Percentiles rank a stretch among this genome's conserved stretches.
These are phyloP conservation scores for Passiflora organensis DNA, from an alignment of 345 rosid species.

Conservation along the genomic window DNA sequence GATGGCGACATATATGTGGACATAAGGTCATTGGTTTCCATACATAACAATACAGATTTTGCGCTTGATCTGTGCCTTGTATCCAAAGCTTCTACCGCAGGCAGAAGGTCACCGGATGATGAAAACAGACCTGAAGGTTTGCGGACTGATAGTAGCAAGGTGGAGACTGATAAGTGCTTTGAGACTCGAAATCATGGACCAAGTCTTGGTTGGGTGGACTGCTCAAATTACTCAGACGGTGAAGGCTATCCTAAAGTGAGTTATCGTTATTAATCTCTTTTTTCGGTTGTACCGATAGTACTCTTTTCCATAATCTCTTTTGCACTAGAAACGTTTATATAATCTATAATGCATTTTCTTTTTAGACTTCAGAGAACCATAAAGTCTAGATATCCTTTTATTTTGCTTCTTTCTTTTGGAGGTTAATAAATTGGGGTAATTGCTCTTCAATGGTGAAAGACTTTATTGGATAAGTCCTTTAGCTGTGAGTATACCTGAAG, in stretches of 20 bases:
- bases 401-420: too few relatives aligned
- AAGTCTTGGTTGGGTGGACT: conserved; percentile 45
- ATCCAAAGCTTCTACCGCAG: conserved; percentile 35
- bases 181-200: conserved; percentile 46
- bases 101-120: conserved; percentile 20
- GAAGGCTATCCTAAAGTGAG: conserved; percentile 29
- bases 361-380: too few relatives aligned
- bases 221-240: conserved; percentile 20
- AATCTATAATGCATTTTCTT: too few relatives aligned
- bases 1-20: conserved; percentile 79
- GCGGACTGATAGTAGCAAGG: conserved; percentile 19
- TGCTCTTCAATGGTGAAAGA: too few relatives aligned
- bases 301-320: too few relatives aligned
- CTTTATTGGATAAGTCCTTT: too few relatives aligned
- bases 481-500: too few relatives aligned
- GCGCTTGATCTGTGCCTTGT: conserved; percentile 62
- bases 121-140: conserved; percentile 23
- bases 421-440: too few relatives aligned
- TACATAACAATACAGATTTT: conserved; percentile 62
- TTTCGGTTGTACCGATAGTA: too few relatives aligned
- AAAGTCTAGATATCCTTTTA: too few relatives aligned
- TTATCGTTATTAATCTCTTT: too few relatives aligned
- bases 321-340: too few relatives aligned
- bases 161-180: conserved; percentile 41
- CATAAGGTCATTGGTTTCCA: conserved; percentile 82